Evolutionary conservation across 2,329 filamentous ascomycete genomes (phyloP).

Genomic region (Aspergillus aculeatus): DNA sequence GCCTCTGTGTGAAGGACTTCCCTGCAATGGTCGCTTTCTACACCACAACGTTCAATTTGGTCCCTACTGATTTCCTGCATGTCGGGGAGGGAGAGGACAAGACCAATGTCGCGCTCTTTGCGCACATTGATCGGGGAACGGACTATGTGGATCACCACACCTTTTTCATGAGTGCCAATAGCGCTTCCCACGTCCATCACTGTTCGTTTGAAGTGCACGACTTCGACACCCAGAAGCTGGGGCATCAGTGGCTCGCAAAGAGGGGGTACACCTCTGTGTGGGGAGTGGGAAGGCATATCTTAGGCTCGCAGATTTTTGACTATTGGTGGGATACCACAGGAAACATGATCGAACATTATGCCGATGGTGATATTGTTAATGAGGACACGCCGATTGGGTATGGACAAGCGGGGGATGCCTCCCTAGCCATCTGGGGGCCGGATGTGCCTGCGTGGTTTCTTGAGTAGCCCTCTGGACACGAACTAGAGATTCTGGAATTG

Average conservation of each 20-base stretch:
- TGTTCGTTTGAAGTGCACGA: conserved; percentile 53
- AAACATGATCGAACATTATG: conserved; percentile 20
- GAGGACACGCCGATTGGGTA: conserved; percentile 33
- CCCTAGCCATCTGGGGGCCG: conserved; percentile 37
- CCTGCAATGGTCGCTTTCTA: conserved; percentile 28
- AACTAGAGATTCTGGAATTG: not conserved
- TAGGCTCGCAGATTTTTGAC: conserved; percentile 20
- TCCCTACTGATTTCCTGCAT: conserved; percentile 33
- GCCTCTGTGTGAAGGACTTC: conserved; percentile 28
- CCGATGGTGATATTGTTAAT: conserved; percentile 18
- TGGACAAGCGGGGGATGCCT: conserved; percentile 33
- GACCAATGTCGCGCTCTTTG: conserved; percentile 45
- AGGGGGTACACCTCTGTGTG: conserved; percentile 43
- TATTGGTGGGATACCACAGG: conserved; percentile 20
- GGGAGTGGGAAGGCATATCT: conserved; percentile 19
- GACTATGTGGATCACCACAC: conserved; percentile 53
- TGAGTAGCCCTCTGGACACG: not conserved
- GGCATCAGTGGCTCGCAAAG: conserved; percentile 51
- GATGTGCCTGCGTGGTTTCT: conserved; percentile 36
- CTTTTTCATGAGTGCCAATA: conserved; percentile 48
- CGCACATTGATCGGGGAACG: conserved; percentile 51
- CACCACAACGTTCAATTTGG: conserved; percentile 31
- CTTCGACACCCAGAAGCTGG: conserved; percentile 53
- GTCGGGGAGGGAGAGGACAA: conserved; percentile 18
- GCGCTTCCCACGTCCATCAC: conserved; percentile 49